phyloP scores from a whole-genome alignment of 495 filamentous ascomycete genomes.

The Apiosordaria backusii region DNA sequence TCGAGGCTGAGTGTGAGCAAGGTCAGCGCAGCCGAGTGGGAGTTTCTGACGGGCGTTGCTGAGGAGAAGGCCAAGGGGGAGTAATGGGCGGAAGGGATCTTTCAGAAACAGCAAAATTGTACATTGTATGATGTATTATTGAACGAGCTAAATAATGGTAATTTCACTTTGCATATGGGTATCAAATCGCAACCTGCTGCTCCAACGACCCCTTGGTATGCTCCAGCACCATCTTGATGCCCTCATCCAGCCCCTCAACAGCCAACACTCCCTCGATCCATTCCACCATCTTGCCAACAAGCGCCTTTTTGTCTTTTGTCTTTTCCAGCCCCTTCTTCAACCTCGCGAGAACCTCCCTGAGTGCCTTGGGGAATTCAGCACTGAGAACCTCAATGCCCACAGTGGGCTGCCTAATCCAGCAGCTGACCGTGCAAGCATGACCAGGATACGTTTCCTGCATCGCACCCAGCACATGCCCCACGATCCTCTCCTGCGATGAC shows the following conservation, averaged over 20 bases:
- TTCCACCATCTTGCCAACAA: conserved; percentile 53
- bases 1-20: conserved; percentile 78
- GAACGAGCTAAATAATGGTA: too few species aligned
- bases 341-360: conserved; percentile 60
- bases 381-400: conserved; percentile 61
- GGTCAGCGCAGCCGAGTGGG: conserved; percentile 71
- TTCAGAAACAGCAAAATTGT: too few species aligned
- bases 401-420: conserved; percentile 67
- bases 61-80: conserved; percentile 31
- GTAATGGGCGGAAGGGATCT: too few species aligned
- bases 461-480: conserved; percentile 68
- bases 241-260: conserved; percentile 59
- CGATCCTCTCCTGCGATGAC: conserved; percentile 62
- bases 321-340: conserved; percentile 48
- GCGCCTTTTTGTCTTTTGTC: conserved; percentile 39
- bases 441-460: conserved; percentile 57
- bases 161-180: conserved; percentile 9
- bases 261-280: conserved; percentile 59
- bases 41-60: conserved; percentile 63
- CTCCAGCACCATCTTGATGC: conserved; percentile 61
- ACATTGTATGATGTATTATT: too few species aligned
- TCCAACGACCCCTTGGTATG: conserved; percentile 46
- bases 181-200: conserved; percentile 21
- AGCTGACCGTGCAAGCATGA: conserved; percentile 59
- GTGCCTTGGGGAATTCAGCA: conserved; percentile 66